These are phyloP conservation scores for Colletotrichum incanum DNA, from an alignment of 2,329 filamentous ascomycete species.

Conservation along the genomic window DNA sequence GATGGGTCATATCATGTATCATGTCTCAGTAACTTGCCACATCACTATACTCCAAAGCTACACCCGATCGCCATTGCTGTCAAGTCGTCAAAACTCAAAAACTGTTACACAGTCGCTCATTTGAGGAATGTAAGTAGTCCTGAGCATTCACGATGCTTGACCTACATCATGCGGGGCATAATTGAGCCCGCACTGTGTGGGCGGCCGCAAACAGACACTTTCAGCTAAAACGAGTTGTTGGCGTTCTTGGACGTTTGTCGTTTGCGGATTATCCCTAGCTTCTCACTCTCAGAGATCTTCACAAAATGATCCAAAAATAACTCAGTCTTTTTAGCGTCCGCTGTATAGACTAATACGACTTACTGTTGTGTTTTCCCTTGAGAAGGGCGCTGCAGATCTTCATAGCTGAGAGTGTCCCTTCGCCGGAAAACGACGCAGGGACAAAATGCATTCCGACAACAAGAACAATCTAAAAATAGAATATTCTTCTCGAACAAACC, in stretches of 20 bases:
- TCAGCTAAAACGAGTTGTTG: neutral
- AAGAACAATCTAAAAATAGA: too few relatives aligned
- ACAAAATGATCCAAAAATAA: neutral
- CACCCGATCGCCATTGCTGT: neutral
- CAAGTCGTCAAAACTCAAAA: neutral
- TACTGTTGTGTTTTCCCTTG: neutral
- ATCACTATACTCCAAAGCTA: too few relatives aligned
- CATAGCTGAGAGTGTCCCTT: neutral
- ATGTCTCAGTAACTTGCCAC: neutral
- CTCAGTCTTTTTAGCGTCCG: too few relatives aligned
- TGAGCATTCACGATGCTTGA: neutral
- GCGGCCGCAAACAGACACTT: neutral
- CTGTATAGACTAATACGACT: neutral
- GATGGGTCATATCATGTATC: neutral
- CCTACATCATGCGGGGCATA: neutral
- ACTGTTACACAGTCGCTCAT: neutral
- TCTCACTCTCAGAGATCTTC: neutral
- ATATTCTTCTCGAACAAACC: too few relatives aligned
- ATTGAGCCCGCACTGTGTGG: neutral
- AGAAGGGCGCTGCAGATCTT: neutral
- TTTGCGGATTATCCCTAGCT: neutral
- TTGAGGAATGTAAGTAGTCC: neutral
- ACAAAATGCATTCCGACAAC: too few relatives aligned
- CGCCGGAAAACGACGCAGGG: too few relatives aligned
- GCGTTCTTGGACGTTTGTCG: constrained; percentile 3